phyloP scores from a whole-genome alignment of 306 rosid species.

The Castanospermum australe region DNA sequence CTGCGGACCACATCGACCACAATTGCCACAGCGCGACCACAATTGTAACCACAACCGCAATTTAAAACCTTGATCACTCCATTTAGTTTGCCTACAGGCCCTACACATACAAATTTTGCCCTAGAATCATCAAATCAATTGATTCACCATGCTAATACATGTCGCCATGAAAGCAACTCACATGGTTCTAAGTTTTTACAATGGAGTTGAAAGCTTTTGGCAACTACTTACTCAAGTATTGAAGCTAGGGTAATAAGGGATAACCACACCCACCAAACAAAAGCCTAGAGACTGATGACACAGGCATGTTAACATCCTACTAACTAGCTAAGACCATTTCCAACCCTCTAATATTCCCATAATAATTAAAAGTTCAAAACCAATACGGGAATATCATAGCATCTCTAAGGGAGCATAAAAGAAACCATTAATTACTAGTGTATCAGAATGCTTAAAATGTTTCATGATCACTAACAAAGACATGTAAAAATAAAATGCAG shows the following conservation, averaged over 20 bases:
- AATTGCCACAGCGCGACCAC: too few species aligned
- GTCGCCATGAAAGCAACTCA: background rate
- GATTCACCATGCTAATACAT: background rate
- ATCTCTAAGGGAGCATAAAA: background rate
- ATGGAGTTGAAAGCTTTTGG: background rate
- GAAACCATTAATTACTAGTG: background rate
- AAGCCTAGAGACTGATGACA: background rate
- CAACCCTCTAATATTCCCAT: background rate
- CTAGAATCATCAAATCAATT: background rate
- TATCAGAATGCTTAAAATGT: background rate
- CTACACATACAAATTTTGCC: background rate
- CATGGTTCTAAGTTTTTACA: background rate
- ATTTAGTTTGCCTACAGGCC: background rate
- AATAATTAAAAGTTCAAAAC: background rate
- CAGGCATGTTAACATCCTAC: background rate
- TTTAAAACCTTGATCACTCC: too few species aligned
- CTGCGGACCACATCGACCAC: too few species aligned
- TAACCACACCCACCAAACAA: background rate
- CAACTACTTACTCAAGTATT: background rate
- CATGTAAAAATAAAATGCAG: slow-evolving; percentile 7
- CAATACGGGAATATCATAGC: background rate
- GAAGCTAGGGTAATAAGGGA: background rate
- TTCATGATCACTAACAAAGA: background rate
- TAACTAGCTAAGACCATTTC: background rate
- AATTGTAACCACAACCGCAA: too few species aligned